These are phyloP conservation scores for Angomonas deanei DNA, from an alignment of 208 protist genomes.

Conservation along the genomic window DNA sequence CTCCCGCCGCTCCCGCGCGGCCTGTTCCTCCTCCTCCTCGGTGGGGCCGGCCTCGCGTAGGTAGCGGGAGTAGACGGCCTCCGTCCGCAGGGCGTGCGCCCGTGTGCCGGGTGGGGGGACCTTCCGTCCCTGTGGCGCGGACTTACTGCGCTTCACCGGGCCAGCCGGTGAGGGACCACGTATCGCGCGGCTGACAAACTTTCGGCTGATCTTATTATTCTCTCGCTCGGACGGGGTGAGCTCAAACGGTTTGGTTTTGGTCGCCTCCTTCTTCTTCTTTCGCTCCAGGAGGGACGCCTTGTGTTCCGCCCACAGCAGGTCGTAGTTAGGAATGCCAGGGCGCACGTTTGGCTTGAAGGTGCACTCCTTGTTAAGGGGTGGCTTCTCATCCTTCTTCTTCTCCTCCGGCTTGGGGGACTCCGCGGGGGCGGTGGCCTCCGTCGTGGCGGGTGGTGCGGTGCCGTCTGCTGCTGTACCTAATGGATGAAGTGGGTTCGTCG, in stretches of 20 bases:
- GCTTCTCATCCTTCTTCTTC: background rate
- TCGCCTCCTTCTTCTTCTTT: slow-evolving; percentile 34
- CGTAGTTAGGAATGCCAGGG: slow-evolving; percentile 75
- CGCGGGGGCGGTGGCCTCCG: background rate
- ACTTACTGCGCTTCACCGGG: background rate
- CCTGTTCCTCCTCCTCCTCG: slow-evolving; percentile 24
- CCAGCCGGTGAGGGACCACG: background rate
- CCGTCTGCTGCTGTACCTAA: background rate
- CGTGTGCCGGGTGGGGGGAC: slow-evolving; percentile 54
- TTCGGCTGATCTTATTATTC: background rate
- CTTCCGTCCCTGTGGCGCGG: background rate
- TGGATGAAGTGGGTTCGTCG: background rate
- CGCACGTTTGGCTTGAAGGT: slow-evolving; percentile 75
- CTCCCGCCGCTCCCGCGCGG: slow-evolving; percentile 26
- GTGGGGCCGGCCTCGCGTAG: slow-evolving; percentile 17
- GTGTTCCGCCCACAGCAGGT: slow-evolving; percentile 61
- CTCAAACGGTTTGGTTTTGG: slow-evolving; percentile 46
- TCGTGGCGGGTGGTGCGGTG: background rate
- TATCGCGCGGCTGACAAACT: background rate
- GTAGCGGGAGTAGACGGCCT: slow-evolving; percentile 63
- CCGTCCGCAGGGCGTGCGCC: slow-evolving; percentile 69
- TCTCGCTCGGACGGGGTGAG: slow-evolving; percentile 26
- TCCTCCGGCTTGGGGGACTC: background rate
- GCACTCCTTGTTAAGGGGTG: slow-evolving; percentile 42
- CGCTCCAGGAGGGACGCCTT: slow-evolving; percentile 32